phyloP scores from a whole-genome alignment of 2,329 filamentous ascomycete genomes.

The Trichoderma arundinaceum region DNA sequence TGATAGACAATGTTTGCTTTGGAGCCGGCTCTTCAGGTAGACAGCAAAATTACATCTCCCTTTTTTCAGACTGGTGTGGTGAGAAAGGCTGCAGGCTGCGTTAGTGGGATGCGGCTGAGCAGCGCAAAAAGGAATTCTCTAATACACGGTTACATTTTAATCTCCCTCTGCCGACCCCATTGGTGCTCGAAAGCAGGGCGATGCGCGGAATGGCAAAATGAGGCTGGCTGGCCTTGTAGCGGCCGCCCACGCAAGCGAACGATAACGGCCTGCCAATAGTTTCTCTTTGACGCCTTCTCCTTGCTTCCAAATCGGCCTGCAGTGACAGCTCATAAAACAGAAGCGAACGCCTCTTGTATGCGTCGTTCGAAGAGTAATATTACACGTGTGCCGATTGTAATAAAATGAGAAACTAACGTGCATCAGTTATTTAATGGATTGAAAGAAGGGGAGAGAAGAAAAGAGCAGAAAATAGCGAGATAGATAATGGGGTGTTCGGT shows the following conservation, averaged over 20 bases:
- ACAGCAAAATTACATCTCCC: not conserved
- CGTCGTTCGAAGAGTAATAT: not conserved
- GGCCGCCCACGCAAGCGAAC: constrained; percentile 18
- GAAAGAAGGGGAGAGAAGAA: not conserved
- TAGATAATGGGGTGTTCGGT: no score
- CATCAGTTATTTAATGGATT: not conserved
- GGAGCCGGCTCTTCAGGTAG: constrained; percentile 15
- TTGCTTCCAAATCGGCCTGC: constrained; percentile 21
- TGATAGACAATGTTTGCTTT: constrained; percentile 21
- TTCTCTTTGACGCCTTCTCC: not conserved
- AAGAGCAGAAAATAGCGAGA: not conserved
- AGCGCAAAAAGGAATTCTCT: constrained; percentile 4
- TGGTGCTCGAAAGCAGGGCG: constrained; percentile 7
- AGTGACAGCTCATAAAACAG: constrained; percentile 28
- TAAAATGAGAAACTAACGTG: not conserved
- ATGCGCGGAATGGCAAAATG: not conserved
- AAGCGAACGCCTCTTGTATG: not conserved
- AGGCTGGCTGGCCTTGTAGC: constrained; percentile 16
- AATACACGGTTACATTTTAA: constrained; percentile 20
- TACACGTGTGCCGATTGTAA: not conserved
- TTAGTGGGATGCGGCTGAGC: constrained; percentile 22
- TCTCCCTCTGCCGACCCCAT: constrained; percentile 2
- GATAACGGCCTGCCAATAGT: constrained; percentile 16
- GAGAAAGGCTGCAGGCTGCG: not conserved
- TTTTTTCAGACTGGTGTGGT: not conserved